Evolutionary conservation across 2,329 filamentous ascomycete species (phyloP).

Genomic region (Cladosporium sp.): DNA sequence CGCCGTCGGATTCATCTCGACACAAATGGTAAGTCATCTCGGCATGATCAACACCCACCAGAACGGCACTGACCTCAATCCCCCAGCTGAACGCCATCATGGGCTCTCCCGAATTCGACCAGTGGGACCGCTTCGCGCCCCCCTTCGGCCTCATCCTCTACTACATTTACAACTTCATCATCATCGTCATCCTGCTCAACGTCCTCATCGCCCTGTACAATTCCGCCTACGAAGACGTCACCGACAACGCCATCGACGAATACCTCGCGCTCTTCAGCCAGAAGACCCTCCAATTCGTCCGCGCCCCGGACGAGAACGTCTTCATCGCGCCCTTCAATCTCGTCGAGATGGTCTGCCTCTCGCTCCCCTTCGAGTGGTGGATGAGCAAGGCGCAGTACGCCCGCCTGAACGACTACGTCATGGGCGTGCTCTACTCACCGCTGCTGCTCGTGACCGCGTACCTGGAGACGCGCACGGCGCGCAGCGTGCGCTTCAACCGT

Average conservation of each 20-base stretch:
- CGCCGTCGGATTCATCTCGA: conserved; percentile 65
- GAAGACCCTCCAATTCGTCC: conserved; percentile 94
- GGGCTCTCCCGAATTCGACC: conserved; percentile 82
- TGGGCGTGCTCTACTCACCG: conserved; percentile 79
- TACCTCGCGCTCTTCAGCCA: conserved; percentile 89
- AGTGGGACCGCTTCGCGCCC: conserved; percentile 83
- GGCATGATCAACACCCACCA: not conserved
- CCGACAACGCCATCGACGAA: conserved; percentile 86
- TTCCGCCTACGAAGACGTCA: conserved; percentile 91
- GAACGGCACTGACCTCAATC: not conserved
- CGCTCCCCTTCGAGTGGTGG: conserved; percentile 92
- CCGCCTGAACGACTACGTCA: conserved; percentile 78
- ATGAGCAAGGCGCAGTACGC: conserved; percentile 68
- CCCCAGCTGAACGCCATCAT: conserved; percentile 65
- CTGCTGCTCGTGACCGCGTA: conserved; percentile 72
- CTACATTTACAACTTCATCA: conserved; percentile 94
- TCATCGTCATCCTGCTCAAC: conserved; percentile 92
- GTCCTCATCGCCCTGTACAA: conserved; percentile 97
- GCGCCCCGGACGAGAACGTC: conserved; percentile 95
- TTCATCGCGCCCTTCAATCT: conserved; percentile 96
- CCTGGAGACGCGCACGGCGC: conserved; percentile 40
- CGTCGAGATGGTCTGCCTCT: conserved; percentile 74
- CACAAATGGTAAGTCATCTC: conserved; percentile 59
- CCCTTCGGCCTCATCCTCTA: conserved; percentile 94
- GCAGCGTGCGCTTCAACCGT: conserved; percentile 55